phyloP scores from a whole-genome alignment of 768 basidiomycete species.

The Mycena olivaceomarginata region DNA sequence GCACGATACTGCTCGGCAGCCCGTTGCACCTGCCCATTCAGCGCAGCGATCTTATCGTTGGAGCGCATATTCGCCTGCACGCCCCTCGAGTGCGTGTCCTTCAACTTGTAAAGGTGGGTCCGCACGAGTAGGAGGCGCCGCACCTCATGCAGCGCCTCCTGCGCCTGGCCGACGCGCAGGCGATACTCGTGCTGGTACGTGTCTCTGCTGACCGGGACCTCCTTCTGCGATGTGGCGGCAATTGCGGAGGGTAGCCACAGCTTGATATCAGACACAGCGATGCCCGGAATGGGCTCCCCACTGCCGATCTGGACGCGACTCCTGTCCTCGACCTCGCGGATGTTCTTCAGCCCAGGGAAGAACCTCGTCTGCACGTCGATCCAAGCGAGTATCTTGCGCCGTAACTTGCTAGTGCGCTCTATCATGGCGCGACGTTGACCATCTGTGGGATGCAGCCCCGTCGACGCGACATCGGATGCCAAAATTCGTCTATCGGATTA shows the following conservation, averaged over 20 bases:
- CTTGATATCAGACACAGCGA: neutral
- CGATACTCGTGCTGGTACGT: neutral
- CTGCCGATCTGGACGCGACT: no score
- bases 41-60: no score
- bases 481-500: constrained; percentile 13
- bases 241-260: constrained; percentile 50
- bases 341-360: constrained; percentile 26
- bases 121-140: constrained; percentile 16
- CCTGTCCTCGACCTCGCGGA: no score
- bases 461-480: neutral
- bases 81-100: no score
- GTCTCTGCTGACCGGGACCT: neutral
- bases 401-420: constrained; percentile 35
- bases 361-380: no score
- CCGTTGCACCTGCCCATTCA: neutral
- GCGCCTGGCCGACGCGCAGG: constrained; percentile 35
- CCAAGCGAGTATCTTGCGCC: constrained; percentile 7
- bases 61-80: no score
- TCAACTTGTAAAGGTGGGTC: constrained; percentile 8
- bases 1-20: neutral
- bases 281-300: no score
- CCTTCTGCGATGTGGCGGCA: neutral
- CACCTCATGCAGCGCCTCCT: constrained; percentile 40
- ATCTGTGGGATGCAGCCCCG: constrained; percentile 41
- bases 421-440: constrained; percentile 44